Conservation (phyloP, 495 filamentous ascomycete species). For the Penicillium flavigenum region DNA sequence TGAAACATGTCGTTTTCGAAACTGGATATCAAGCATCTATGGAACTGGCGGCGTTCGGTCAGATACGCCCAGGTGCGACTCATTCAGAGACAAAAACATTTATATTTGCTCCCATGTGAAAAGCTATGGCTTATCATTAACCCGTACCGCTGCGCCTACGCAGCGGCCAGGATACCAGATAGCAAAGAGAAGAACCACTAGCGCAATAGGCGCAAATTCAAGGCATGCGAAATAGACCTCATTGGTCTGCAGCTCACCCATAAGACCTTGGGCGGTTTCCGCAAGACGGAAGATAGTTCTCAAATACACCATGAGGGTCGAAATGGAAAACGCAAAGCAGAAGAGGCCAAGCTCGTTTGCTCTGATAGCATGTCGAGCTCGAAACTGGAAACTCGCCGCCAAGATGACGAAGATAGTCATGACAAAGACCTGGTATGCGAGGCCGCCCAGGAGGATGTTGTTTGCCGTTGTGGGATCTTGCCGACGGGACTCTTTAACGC, state of each 20-base stretch:
- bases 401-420: slow-evolving; percentile 50
- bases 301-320: slow-evolving; percentile 51
- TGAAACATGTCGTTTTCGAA: no score
- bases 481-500: slow-evolving; percentile 38
- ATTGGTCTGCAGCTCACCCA: slow-evolving; percentile 41
- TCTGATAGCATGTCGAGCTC: slow-evolving; percentile 14
- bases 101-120: neutral
- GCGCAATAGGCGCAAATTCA: slow-evolving; percentile 53
- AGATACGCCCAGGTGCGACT: neutral
- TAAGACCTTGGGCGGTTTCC: slow-evolving; percentile 53
- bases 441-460: slow-evolving; percentile 51
- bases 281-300: slow-evolving; percentile 54
- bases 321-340: slow-evolving; percentile 29
- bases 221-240: slow-evolving; percentile 53
- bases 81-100: neutral
- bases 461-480: slow-evolving; percentile 47
- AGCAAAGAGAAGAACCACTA: slow-evolving; percentile 43
- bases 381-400: slow-evolving; percentile 24
- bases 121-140: neutral
- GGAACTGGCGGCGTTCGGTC: no score
- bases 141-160: slow-evolving; percentile 7
- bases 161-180: slow-evolving; percentile 48
- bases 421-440: slow-evolving; percentile 49
- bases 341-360: slow-evolving; percentile 10
- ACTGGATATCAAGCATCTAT: neutral